A percentile compares a stretch with the other conserved stretches of the same genome.
Evolutionary conservation across 2,329 filamentous ascomycete genomes (phyloP).

Genomic region (Pseudogymnoascus sp.): DNA sequence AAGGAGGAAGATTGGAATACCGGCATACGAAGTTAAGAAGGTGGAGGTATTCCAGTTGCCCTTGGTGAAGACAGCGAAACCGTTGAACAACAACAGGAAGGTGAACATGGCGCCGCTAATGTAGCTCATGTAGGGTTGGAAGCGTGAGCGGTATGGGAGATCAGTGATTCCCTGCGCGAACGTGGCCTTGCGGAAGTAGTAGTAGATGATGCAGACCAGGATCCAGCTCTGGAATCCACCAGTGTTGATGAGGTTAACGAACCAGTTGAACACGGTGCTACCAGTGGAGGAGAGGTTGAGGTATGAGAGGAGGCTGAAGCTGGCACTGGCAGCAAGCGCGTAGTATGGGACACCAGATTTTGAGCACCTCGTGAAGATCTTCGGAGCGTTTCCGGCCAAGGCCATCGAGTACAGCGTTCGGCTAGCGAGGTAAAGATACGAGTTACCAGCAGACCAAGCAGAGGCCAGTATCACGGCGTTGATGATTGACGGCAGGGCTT

Average conservation of each 20-base stretch:
- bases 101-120: slow-evolving; percentile 43
- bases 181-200: slow-evolving; percentile 48
- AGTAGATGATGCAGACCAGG: slow-evolving; percentile 45
- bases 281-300: slow-evolving; percentile 37
- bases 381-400: slow-evolving; percentile 43
- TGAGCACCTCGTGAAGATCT: slow-evolving; percentile 41
- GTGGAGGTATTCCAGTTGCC: slow-evolving; percentile 44
- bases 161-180: slow-evolving; percentile 34
- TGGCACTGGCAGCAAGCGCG: slow-evolving; percentile 35
- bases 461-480: slow-evolving; percentile 48
- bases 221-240: slow-evolving; percentile 47
- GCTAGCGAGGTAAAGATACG: slow-evolving; percentile 44
- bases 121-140: slow-evolving; percentile 52
- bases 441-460: slow-evolving; percentile 48
- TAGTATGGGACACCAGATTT: slow-evolving; percentile 43
- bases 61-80: slow-evolving; percentile 57
- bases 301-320: slow-evolving; percentile 40
- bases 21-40: slow-evolving; percentile 59
- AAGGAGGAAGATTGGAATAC: slow-evolving; percentile 51
- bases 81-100: slow-evolving; percentile 51
- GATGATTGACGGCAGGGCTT: slow-evolving; percentile 42
- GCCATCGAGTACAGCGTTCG: slow-evolving; percentile 46
- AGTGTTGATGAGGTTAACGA: slow-evolving; percentile 46
- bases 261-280: slow-evolving; percentile 45
- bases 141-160: slow-evolving; percentile 43